A percentile compares a stretch with the other conserved stretches of the same genome.
Conservation (phyloP, 305 asterid genomes). For the Fraxinus latifolia region DNA sequence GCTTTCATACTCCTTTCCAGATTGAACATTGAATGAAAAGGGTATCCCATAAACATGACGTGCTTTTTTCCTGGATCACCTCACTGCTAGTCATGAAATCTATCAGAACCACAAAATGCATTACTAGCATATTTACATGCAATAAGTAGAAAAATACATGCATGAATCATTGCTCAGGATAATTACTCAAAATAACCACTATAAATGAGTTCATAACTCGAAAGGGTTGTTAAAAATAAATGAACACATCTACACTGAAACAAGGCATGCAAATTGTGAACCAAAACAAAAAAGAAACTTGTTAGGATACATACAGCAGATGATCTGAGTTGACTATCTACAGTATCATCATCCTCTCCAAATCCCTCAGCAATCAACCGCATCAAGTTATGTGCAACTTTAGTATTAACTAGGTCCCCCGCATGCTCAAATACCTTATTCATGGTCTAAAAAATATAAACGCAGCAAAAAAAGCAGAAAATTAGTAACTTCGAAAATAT, state of each 20-base stretch:
- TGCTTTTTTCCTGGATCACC: neutral
- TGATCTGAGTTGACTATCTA: conserved; percentile 86
- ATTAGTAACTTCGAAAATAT: conserved; percentile 15
- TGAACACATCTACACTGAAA: conserved; percentile 8
- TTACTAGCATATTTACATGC: conserved; percentile 8
- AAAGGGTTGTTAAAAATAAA: neutral
- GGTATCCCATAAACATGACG: neutral
- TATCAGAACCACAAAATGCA: conserved; percentile 1
- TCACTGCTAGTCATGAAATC: neutral
- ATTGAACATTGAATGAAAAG: neutral
- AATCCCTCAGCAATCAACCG: conserved; percentile 94
- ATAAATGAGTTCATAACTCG: conserved; percentile 7
- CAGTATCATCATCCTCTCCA: conserved; percentile 80
- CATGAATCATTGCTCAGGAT: neutral
- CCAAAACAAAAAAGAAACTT: conserved; percentile 5
- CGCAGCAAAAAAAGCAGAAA: conserved; percentile 19
- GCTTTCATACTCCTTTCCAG: neutral
- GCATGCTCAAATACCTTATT: conserved; percentile 97
- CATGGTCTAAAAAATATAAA: conserved; percentile 68
- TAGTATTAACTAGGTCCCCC: conserved; percentile 81
- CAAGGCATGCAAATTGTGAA: neutral
- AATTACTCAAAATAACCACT: conserved; percentile 19
- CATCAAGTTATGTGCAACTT: conserved; percentile 96
- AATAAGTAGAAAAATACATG: conserved; percentile 1
- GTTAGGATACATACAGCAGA: conserved; percentile 71